Evolutionary conservation across 139 green algal genomes (phyloP).

Genomic region (Edaphochlamys debaryana): DNA sequence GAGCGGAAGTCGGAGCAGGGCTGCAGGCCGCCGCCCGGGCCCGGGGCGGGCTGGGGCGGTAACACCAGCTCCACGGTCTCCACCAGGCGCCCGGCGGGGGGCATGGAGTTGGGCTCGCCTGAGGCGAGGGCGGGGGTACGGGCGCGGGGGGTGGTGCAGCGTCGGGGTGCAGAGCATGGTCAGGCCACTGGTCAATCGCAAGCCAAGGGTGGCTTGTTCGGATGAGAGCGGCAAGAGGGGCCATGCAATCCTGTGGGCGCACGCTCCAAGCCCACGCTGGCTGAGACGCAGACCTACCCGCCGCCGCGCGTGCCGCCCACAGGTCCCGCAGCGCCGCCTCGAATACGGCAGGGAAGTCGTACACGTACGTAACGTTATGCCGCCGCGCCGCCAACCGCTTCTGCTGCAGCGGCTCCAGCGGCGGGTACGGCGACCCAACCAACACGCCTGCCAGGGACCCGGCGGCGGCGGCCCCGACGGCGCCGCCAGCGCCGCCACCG

Average conservation of each 20-base stretch:
- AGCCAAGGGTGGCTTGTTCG: too few relatives aligned
- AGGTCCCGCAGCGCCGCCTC: constrained; percentile 83
- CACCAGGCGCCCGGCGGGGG: constrained; percentile 72
- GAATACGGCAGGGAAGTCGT: constrained; percentile 96
- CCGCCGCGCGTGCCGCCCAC: constrained; percentile 74
- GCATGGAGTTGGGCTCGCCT: constrained; percentile 55
- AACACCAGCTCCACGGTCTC: constrained; percentile 82
- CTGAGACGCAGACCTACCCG: constrained; percentile 51
- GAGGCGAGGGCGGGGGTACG: too few relatives aligned
- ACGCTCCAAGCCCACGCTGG: too few relatives aligned
- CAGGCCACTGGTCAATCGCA: too few relatives aligned
- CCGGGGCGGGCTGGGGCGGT: not conserved
- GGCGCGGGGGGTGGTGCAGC: too few relatives aligned
- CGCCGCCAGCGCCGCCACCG: not conserved
- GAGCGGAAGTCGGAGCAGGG: constrained; percentile 44
- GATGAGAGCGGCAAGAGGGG: too few relatives aligned
- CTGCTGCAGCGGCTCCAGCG: constrained; percentile 84
- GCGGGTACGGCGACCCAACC: constrained; percentile 77
- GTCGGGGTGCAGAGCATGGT: too few relatives aligned
- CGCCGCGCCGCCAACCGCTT: constrained; percentile 81
- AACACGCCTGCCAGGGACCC: constrained; percentile 61
- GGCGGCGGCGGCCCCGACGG: not conserved
- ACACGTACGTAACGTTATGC: constrained; percentile 92
- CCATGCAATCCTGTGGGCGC: too few relatives aligned
- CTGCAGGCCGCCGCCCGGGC: not conserved